Conservation (phyloP, 176 grass and related monocot species). For the Otatea glauca region DNA sequence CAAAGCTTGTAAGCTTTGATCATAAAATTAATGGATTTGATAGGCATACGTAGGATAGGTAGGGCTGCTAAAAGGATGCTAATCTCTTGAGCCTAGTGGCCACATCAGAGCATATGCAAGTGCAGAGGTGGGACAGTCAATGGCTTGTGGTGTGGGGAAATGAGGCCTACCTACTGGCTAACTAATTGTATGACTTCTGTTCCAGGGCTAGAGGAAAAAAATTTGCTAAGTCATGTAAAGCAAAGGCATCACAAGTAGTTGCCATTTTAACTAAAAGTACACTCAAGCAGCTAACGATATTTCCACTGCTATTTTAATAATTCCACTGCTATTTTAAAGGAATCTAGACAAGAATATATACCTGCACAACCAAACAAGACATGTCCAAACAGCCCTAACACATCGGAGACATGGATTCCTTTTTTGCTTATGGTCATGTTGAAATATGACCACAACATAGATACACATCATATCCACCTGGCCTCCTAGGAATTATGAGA, state of each 20-base stretch:
- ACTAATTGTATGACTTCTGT: conserved; percentile 73
- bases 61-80: too few species aligned
- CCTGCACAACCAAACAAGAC: conserved; percentile 39
- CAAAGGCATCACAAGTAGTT: conserved; percentile 34
- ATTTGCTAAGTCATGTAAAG: not conserved
- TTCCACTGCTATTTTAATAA: conserved; percentile 26
- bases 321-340: conserved; percentile 17
- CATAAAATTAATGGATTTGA: not conserved
- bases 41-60: too few species aligned
- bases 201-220: not conserved
- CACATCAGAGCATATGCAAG: conserved; percentile 7
- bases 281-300: conserved; percentile 47
- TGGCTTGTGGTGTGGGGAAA: conserved; percentile 58
- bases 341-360: conserved; percentile 33
- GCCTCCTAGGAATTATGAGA: not conserved
- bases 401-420: conserved; percentile 17
- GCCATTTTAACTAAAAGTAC: conserved; percentile 53
- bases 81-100: not conserved
- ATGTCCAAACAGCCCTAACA: conserved; percentile 15
- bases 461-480: not conserved
- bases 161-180: conserved; percentile 68
- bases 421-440: not conserved
- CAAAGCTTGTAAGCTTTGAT: conserved; percentile 28
- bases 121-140: conserved; percentile 44
- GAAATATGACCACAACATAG: not conserved